Evolutionary conservation across 306 rosid species (phyloP), one percentile per base, ranked within the genome.

Genomic region (Pyrus bretschneideri): DNA sequence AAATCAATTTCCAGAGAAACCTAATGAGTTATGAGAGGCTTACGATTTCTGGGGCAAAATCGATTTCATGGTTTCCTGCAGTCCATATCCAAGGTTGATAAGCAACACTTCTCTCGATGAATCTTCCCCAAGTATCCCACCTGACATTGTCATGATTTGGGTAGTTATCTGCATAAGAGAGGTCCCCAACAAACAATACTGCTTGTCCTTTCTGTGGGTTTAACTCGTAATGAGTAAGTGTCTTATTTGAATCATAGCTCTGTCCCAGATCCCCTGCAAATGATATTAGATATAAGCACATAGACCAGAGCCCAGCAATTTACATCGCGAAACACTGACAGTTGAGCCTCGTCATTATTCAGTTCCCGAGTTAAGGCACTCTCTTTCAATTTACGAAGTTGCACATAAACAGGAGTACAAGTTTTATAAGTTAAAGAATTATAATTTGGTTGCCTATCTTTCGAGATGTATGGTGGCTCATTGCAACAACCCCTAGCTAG

Each of bases 11-110:
- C 30, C n/a, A 23, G 9, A 69, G 35, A 2, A 67, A 25, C 1
- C 67, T 45, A 71, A 59, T 11, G 25, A 27, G 0, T 29, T 8
- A 40, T 15, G 27, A 58, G 72, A 86, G 38, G 42, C 89, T 88
- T 77, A 91, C 98, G 52, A 94, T 81, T 79, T 88, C 82, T 23
- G 97, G 97, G 58, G 44, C 89, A 80, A 82, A 92, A 83, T 89
- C 93, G 67, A 94, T 31, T 81, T 92, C 98, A 79, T 94, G 97
- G 81, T 94, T 94, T 54, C 97, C 98, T 31, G 91, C 87, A 11
- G 97, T 92, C 96, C 98, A 94, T 80, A 94, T 90, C 98, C 98
- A 95, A 19, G 98, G 97, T 82, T 95, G 97, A 90, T 90, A 95
- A 70, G 98, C 98, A 76, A 9, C 64, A 61, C 95, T 90, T 85